Base-by-base conservation (phyloP, 805 yeast species). In the Hanseniaspora occidentalis region DNA sequence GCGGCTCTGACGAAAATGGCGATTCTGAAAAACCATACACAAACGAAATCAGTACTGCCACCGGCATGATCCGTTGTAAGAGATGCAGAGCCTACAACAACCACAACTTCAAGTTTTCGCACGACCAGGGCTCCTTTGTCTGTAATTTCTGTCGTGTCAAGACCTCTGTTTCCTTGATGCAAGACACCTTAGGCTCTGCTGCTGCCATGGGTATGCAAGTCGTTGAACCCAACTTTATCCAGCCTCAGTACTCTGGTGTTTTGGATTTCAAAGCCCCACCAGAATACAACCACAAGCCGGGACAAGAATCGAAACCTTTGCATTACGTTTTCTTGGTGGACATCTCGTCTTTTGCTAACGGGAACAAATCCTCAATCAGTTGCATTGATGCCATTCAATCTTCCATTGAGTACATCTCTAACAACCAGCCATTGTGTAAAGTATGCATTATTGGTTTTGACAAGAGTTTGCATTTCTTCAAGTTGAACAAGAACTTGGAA, bases 81-180 rank as follows among this genome's bases (percentile, higher is more conserved):
- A 78, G 97, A 46, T 92, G 99, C 62, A 74, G 96, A 42, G 75
- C 95, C 1, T 92, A 86, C 58, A 69, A 86, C 46, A 92, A 89
- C 56, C 94, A 96, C 3, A 73, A 77, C 16, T 80, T 83, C 77
- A 77, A 75, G 48, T 64, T 69, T 40, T 36, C 38, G 9, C 68
- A 74, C 5, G 70, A 69, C 41, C 77, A 78, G 21, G 72, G 77
- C 34, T 65, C 62, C 43, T 82, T 84, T 59, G 67, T 74, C 10
- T 92, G 98, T 66, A 89, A 89, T 59, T 72, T 92, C 52, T 92
- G 98, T 62, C 77, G 76, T 45, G 82, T 81, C 49, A 72, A 84
- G 40, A 41, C 66, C 82, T 26, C 75, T 79, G 79, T 50, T 62
- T 68, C 3, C 65, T 70, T 19, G 81, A 79, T 18, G 67, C 72